Evolutionary conservation across 495 filamentous ascomycete genomes (phyloP), one percentile per base, ranked within the genome.

Genomic region (Aspergillus olivimuriae): DNA sequence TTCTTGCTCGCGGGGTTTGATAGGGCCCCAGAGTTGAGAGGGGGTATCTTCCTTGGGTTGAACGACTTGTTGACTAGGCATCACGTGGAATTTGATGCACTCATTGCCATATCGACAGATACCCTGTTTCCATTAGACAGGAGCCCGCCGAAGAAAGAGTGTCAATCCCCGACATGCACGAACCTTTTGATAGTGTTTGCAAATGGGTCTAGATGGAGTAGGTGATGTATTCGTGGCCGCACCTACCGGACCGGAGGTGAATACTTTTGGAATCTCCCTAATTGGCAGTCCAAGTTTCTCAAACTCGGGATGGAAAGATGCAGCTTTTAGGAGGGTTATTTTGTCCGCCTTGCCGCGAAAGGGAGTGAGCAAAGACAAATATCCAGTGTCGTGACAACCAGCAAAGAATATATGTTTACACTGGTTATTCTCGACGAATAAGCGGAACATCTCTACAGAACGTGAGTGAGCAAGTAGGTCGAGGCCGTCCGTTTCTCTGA

Each of bases 331-430:
- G 11, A 82, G 66, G 5, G 77, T 79, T 39, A 82, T 70, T 17
- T 72, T 69, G 39, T 66, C 62, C 30, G 60, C 51, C 39, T 57
- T 60, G 22, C 64, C 65, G 23, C 59, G 57, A 46, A 75, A 77
- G 11, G 72, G 74, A 10, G 73, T 73, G 11, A 86, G 50, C 28
- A 77, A 59, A 11, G 73, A 70, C 14, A 76, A 58, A 58, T 83
- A 84, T 24, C 74, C 73, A 11, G 65, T 66, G 46, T 86, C 78
- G 42, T 84, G 78, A 47, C 80, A 84, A 26, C 72, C 75, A 6
- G 76, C 81, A 41, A 81, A 80, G 51, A 78, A 76, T 26, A 86
- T 78, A 58, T 84, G 80, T 40, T 76, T 78, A 67, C 82, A 86
- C 50, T 83, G 76, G 36, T 70, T 62, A 41, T 78, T 77, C 19